Conservation (phyloP, 2,329 filamentous ascomycete genomes). For the Aspergillus viridinutans region DNA sequence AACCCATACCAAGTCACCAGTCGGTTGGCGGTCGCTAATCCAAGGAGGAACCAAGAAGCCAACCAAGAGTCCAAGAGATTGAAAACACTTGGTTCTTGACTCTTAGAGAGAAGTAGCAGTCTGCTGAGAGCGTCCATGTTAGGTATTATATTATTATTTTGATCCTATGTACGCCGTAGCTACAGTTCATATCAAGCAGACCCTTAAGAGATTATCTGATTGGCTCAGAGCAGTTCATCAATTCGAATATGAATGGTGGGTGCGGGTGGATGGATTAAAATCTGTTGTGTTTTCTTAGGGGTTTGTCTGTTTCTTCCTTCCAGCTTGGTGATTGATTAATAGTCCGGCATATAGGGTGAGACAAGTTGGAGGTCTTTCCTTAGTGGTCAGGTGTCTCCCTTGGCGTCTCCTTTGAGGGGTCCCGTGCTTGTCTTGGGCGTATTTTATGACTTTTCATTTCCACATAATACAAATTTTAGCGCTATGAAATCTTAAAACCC, state of each 20-base stretch:
- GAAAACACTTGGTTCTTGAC: background rate
- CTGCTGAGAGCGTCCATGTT: background rate
- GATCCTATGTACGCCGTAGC: too few relatives aligned
- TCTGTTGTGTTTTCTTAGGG: background rate
- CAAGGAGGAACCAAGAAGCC: background rate
- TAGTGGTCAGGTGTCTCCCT: background rate
- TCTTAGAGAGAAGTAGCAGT: background rate
- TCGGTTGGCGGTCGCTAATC: background rate
- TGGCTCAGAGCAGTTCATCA: constrained; percentile 5
- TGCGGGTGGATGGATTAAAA: background rate
- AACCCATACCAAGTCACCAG: background rate
- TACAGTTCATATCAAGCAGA: background rate
- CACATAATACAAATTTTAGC: background rate
- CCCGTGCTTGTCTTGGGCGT: background rate
- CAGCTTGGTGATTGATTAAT: background rate
- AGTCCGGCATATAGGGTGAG: background rate
- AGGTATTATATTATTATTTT: too few relatives aligned
- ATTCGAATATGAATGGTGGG: background rate
- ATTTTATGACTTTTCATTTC: background rate
- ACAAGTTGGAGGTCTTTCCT: background rate
- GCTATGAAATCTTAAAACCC: background rate
- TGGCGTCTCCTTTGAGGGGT: background rate
- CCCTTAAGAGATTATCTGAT: background rate
- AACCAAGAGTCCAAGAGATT: background rate
- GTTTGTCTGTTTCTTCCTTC: too few relatives aligned